Base-by-base conservation (phyloP, 345 rosid species). In the Lepidium didymum region DNA sequence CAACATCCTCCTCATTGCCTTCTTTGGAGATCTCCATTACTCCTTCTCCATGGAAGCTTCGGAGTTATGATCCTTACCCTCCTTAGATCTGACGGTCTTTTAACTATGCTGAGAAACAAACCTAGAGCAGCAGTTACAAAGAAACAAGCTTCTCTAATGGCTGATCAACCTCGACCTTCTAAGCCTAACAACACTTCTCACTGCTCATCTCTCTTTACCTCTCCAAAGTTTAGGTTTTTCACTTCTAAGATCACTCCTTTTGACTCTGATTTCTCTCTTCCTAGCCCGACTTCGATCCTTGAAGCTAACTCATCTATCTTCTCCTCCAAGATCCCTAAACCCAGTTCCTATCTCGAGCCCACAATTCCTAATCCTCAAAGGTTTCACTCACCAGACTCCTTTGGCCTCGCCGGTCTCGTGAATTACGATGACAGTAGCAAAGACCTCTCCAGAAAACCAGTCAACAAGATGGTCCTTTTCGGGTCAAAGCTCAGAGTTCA, bases 221-320 rank as follows among this genome's bases (percentile, higher is more conserved):
- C 93, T 58, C 82, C 83, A 16, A 78, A 81, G 63, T 84, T 85
- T 69, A 82, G 76, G 71, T 84, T 81, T 77, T 81, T 87, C 38
- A 68, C 84, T 29, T 52, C 80, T 5, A 82, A 78, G 64, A 60
- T 74, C 12, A 41, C 33, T 60, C 62, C 80, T 65, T 68, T 81
- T 16, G 91, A 84, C 35, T 25, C 81, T 8, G 90, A 85, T 16
- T 49, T 65, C 60, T 62, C 77, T 8, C 70, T 72, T 38, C 55
- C 68, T 45, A 87, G 92, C 74, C 96, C 87, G 3, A 86, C 88
- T 37, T 81, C 90, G 3, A 81, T 84, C 63, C 86, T 86, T 4
- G 87, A 89, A 73, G 33, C 75, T 15, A 84, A 73, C 77, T 73
- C 79, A 15, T 70, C 79, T 18, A 58, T 84, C 65, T 62, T 81